Evolutionary conservation across 768 basidiomycete genomes (phyloP).

Genomic region (Suillus weaverae): DNA sequence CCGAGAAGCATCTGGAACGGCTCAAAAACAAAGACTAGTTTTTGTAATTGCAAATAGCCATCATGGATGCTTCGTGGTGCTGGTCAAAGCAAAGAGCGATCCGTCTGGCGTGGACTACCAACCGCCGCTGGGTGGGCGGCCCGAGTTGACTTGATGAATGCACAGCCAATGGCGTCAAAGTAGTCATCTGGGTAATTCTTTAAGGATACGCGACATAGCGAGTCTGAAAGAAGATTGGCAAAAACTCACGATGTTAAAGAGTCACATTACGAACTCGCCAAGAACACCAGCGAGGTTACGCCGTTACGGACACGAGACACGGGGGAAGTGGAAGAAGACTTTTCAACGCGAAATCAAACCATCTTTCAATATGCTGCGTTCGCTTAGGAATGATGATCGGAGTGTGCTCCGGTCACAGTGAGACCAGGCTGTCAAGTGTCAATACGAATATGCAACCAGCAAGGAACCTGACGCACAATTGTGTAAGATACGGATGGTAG

Average conservation of each 20-base stretch:
- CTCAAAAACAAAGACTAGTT: constrained; percentile 40
- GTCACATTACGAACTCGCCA: too few relatives aligned
- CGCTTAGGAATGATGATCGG: neutral
- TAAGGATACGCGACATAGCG: too few relatives aligned
- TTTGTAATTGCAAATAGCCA: constrained; percentile 29
- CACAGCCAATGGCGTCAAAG: too few relatives aligned
- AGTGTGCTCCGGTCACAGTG: constrained; percentile 6
- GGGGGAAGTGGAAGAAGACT: constrained; percentile 31
- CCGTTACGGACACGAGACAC: constrained; percentile 35
- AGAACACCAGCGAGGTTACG: constrained; percentile 25
- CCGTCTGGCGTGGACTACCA: too few relatives aligned
- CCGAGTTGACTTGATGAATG: too few relatives aligned
- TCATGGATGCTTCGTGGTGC: too few relatives aligned
- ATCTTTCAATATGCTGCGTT: constrained; percentile 20
- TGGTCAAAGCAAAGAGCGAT: too few relatives aligned
- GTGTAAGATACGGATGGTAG: constrained; percentile 39
- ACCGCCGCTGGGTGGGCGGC: too few relatives aligned
- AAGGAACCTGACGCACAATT: constrained; percentile 25
- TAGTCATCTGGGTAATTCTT: too few relatives aligned
- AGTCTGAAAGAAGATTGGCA: too few relatives aligned
- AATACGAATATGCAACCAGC: constrained; percentile 15
- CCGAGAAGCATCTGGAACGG: constrained; percentile 18
- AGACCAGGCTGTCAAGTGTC: neutral
- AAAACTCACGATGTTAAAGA: too few relatives aligned
- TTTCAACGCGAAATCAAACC: constrained; percentile 38